Percentiles rank a stretch among this genome's conserved stretches.
Evolutionary conservation across 345 rosid genomes (phyloP).

Genomic region (Aquilaria malaccensis): DNA sequence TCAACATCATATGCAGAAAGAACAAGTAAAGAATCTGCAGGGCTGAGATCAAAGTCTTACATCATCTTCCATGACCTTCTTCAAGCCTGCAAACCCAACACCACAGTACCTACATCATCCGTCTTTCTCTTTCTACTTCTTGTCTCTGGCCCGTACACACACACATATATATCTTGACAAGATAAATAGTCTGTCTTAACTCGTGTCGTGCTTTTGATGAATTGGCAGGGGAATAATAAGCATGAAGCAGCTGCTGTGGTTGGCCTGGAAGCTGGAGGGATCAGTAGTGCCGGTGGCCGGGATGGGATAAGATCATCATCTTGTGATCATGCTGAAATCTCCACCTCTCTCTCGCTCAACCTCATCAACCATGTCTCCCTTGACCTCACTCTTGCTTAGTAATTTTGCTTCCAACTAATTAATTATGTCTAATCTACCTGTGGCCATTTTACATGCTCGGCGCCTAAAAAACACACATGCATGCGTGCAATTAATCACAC

Average conservation of each 20-base stretch:
- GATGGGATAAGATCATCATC: slow-evolving; percentile 1
- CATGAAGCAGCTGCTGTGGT: slow-evolving; percentile 1
- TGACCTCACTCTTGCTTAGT: slow-evolving; percentile 39
- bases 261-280: not conserved
- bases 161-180: not conserved
- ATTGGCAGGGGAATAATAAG: slow-evolving; percentile 11
- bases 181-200: not conserved
- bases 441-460: too few species aligned
- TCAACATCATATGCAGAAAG: slow-evolving; percentile 13
- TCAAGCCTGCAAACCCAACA: slow-evolving; percentile 18
- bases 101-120: not conserved
- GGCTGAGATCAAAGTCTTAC: slow-evolving; percentile 22
- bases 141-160: not conserved
- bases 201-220: not conserved
- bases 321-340: slow-evolving; percentile 12
- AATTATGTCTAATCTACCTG: too few species aligned
- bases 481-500: too few species aligned
- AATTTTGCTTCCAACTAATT: not conserved
- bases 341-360: slow-evolving; percentile 7
- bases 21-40: slow-evolving; percentile 12
- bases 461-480: too few species aligned
- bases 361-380: slow-evolving; percentile 25
- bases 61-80: slow-evolving; percentile 45
- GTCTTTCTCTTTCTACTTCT: not conserved
- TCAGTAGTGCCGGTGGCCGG: too few species aligned